Evolutionary conservation across 768 basidiomycete species (phyloP), one percentile per base, ranked within the genome.

Genomic region (Mycena leptocephala): DNA sequence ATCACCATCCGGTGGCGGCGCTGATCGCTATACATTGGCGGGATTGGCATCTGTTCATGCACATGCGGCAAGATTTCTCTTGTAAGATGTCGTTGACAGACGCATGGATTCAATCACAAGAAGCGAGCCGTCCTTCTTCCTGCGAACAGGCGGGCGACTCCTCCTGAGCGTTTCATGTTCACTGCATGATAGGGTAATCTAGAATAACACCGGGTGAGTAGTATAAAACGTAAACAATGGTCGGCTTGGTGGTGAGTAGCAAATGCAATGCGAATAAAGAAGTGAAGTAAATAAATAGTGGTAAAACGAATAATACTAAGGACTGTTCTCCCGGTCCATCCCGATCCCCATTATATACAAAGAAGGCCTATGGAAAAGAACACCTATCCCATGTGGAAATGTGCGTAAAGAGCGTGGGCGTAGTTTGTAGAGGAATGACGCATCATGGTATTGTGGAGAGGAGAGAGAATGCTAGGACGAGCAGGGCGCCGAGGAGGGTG

Each of bases 231-330:
- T n/a, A n/a, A 35, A 62, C 59, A 62, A 39, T 69, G 20, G 53
- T 55, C 22, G 26, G n/a, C n/a, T n/a, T n/a, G n/a, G 9, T 51
- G 33, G 28, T 71, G 33, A 39, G 61, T 63, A 30, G 55, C 58
- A 68, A 61, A 51, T 63, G 66, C 66, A 35, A 66, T 68, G 64
- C 62, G 66, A 63, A 51, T 28, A 43, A 32, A 7, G 28, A 63
- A 22, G 46, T 46, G 48, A 74, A 69, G 67, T 62, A 24, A n/a
- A 75, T 75, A 75, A 75, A 75, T 75, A 75, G n/a, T 35, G 33
- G 59, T 69, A 62, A 75, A 75, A 63, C 8, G 33, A 24, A n/a
- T 53, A 37, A 11, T 26, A 46, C 22, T n/a, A 41, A 51, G 61
- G 16, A 51, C 37, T 22, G 39, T 48, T 18, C 18, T 28, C 26